A percentile compares a stretch with the other conserved stretches of the same genome.
Conservation (phyloP, 2,329 filamentous ascomycete species). For the Amesomyces nigricolor region DNA sequence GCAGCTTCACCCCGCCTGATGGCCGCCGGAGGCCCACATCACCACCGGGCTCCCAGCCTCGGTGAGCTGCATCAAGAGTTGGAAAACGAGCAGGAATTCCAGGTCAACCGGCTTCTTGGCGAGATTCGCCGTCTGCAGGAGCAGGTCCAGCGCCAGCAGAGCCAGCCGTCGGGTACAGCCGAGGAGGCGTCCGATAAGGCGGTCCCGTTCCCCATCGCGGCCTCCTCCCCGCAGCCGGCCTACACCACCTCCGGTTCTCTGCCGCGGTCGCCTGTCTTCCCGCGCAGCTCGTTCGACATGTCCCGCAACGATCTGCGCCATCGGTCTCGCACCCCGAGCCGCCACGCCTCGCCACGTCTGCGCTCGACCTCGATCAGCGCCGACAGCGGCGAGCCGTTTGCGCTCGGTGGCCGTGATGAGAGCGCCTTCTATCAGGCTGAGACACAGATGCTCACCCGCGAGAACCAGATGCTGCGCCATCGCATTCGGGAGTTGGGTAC, state of each 20-base stretch:
- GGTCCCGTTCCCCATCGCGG: conserved; percentile 27
- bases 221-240: conserved; percentile 23
- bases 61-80: conserved; percentile 75
- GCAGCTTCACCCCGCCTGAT: conserved; percentile 39
- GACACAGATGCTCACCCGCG: conserved; percentile 68
- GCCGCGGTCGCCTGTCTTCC: conserved; percentile 46
- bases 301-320: conserved; percentile 51
- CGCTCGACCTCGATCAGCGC: conserved; percentile 53
- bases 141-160: conserved; percentile 47
- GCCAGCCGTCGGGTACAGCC: conserved; percentile 34
- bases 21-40: conserved; percentile 50
- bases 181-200: conserved; percentile 41
- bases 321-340: conserved; percentile 55
- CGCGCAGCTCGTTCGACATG: conserved; percentile 55
- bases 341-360: conserved; percentile 51
- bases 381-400: conserved; percentile 53
- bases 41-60: conserved; percentile 63
- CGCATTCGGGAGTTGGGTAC: conserved; percentile 68
- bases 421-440: conserved; percentile 77
- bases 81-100: conserved; percentile 72
- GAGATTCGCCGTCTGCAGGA: conserved; percentile 74
- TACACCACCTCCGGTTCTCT: conserved; percentile 38
- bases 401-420: conserved; percentile 64
- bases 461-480: conserved; percentile 77
- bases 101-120: conserved; percentile 70